Conservation (phyloP, 345 rosid genomes). For the Raphanus raphanistrum region DNA sequence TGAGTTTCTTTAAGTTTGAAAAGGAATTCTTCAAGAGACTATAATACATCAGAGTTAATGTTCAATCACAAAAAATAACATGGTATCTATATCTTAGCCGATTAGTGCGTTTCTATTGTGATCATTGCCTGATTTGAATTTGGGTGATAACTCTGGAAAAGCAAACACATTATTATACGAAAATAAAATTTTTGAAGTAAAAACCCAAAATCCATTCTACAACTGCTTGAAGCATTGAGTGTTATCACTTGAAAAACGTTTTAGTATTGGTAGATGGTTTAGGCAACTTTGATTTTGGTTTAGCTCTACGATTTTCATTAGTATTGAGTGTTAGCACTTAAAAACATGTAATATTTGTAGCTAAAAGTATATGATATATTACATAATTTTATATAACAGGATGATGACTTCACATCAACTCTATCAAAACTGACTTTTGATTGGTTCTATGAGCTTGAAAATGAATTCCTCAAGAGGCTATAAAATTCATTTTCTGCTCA, state of each 20-base stretch:
- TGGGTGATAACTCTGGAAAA: background rate
- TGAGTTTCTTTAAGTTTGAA: background rate
- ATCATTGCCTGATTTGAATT: background rate
- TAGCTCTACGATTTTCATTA: too few relatives aligned
- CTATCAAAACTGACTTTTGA: conserved; percentile 2
- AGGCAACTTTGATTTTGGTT: too few relatives aligned
- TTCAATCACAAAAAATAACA: background rate
- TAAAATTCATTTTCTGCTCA: background rate
- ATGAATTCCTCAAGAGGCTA: background rate
- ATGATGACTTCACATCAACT: conserved; percentile 2
- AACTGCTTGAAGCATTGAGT: background rate
- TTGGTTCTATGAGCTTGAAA: background rate
- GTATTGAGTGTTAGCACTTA: too few relatives aligned
- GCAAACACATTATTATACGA: too few relatives aligned
- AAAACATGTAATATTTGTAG: background rate
- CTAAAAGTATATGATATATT: background rate
- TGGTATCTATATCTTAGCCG: background rate
- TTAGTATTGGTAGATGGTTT: too few relatives aligned
- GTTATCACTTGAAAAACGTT: too few relatives aligned
- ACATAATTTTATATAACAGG: background rate
- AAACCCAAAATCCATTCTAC: background rate
- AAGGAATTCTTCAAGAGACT: too few relatives aligned
- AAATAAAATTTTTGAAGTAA: background rate
- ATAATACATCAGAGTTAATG: background rate
- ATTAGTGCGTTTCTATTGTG: background rate